A percentile compares a stretch with the other conserved stretches of the same genome.
Conservation (phyloP, 805 yeast species). For the Candida oleophila region DNA sequence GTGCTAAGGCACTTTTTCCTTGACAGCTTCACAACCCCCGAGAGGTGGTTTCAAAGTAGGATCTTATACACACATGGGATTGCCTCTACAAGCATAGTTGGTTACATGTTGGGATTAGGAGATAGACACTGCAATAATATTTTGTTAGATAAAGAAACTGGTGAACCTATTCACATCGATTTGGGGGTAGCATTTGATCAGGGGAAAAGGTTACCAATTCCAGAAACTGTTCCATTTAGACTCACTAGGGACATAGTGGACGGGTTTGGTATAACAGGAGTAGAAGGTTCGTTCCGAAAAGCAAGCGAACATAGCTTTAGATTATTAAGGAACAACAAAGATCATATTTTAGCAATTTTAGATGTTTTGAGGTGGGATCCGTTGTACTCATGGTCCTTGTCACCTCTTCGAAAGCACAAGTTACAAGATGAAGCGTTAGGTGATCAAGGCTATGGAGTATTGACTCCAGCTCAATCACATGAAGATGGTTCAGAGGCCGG, state of each 20-base stretch:
- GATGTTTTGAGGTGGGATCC: constrained; percentile 93
- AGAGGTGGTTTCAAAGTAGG: constrained; percentile 70
- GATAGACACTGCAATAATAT: constrained; percentile 94
- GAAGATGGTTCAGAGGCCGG: constrained; percentile 71
- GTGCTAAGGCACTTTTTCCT: constrained; percentile 70
- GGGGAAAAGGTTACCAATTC: constrained; percentile 78
- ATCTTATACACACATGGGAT: constrained; percentile 70
- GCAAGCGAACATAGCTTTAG: constrained; percentile 72
- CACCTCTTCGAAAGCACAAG: constrained; percentile 64
- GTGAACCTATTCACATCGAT: constrained; percentile 95
- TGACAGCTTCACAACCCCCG: constrained; percentile 62
- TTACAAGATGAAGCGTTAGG: constrained; percentile 44
- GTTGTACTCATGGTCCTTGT: constrained; percentile 83
- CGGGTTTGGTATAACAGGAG: constrained; percentile 87
- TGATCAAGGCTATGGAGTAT: constrained; percentile 8
- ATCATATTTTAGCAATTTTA: constrained; percentile 73
- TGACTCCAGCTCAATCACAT: constrained; percentile 16
- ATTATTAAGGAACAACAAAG: constrained; percentile 63
- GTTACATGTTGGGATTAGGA: constrained; percentile 87
- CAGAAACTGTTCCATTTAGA: constrained; percentile 93
- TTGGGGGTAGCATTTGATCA: constrained; percentile 96
- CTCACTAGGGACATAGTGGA: constrained; percentile 85
- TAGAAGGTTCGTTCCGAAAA: constrained; percentile 69
- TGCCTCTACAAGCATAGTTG: constrained; percentile 84
- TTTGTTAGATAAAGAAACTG: constrained; percentile 72